Evolutionary conservation across 352 stramenopile genomes (phyloP).

Genomic region (Globisporangium cylindrosporum): DNA sequence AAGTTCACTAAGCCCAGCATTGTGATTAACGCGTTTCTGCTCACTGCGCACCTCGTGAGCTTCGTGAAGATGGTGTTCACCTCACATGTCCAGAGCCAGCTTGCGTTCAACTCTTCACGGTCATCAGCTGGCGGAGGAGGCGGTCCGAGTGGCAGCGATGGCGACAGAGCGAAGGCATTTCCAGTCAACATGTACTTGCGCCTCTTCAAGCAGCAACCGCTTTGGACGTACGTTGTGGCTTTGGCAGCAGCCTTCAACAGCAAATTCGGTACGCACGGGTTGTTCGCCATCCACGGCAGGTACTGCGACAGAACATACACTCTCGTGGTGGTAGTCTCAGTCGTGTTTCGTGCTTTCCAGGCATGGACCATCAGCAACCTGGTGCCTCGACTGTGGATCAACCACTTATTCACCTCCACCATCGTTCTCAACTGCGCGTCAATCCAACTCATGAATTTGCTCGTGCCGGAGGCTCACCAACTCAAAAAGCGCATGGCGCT

Average conservation of each 20-base stretch:
- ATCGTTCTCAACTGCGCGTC: background rate
- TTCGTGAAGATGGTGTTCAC: background rate
- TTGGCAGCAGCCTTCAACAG: background rate
- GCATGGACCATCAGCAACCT: background rate
- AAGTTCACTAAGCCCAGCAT: too few species aligned
- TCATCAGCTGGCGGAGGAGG: too few species aligned
- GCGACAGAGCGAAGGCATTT: too few species aligned
- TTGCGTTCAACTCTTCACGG: too few species aligned
- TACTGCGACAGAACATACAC: background rate
- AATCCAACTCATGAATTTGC: slow-evolving; percentile 1
- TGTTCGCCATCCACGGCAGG: slow-evolving; percentile 1
- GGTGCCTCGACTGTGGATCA: slow-evolving; percentile 8
- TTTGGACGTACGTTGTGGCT: background rate
- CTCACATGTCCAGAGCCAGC: background rate
- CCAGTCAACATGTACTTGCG: background rate
- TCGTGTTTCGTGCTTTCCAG: slow-evolving; percentile 1
- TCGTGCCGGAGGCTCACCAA: background rate
- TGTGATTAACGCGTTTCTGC: background rate
- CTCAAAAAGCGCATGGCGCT: slow-evolving; percentile 6
- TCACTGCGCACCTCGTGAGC: too few species aligned
- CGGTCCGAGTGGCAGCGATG: too few species aligned
- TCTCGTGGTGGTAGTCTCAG: background rate
- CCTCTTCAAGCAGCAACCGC: background rate
- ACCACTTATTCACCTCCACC: background rate
- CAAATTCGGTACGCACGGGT: background rate